phyloP scores from a whole-genome alignment of 768 basidiomycete genomes.

The Termitomyces titanicus region DNA sequence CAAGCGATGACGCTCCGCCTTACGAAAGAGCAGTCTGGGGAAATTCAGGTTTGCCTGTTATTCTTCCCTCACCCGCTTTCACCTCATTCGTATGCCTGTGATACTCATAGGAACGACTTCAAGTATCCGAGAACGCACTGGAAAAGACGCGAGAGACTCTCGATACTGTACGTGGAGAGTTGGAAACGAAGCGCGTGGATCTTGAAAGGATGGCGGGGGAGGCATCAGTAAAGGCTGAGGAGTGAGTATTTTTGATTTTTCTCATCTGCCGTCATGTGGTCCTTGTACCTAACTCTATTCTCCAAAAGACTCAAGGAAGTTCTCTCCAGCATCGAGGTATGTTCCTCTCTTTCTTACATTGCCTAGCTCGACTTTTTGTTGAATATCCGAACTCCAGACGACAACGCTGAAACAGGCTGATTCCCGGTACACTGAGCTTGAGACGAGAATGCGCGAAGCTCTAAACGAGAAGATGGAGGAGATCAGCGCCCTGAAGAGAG shows the following conservation, averaged over 20 bases:
- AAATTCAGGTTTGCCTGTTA: constrained; percentile 34
- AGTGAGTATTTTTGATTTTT: not conserved
- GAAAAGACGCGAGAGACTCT: not conserved
- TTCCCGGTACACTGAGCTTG: not conserved
- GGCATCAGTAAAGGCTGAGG: not conserved
- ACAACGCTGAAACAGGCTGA: not conserved
- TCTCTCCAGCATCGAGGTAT: not conserved
- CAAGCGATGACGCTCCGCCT: constrained; percentile 49
- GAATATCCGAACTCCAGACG: not conserved
- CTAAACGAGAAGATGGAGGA: constrained; percentile 1
- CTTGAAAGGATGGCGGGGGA: not conserved
- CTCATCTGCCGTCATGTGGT: not conserved
- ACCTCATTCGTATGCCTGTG: not conserved
- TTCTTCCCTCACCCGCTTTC: not conserved
- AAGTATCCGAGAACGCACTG: constrained; percentile 10
- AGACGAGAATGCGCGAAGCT: not conserved
- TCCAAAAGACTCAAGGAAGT: not conserved
- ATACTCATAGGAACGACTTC: constrained; percentile 17
- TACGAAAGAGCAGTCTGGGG: constrained; percentile 50
- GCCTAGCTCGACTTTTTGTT: not conserved
- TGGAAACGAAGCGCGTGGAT: not conserved
- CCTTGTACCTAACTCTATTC: not conserved
- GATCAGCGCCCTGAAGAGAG: not conserved
- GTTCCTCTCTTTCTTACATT: not conserved
- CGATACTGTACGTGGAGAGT: not conserved